Conservation (phyloP, 345 rosid species). For the Linum tenue region DNA sequence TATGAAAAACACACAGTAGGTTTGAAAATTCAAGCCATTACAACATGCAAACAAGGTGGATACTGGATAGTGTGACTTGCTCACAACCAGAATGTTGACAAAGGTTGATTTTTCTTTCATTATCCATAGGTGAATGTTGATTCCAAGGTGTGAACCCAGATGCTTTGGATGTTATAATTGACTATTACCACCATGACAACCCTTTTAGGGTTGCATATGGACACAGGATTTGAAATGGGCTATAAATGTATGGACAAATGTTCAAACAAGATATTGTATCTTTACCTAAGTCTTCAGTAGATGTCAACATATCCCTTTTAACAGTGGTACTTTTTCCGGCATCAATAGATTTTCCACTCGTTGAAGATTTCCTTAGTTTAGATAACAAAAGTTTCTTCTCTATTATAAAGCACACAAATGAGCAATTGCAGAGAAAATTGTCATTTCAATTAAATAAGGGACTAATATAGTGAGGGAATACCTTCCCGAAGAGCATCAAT, state of each 20-base stretch:
- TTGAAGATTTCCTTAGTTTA: conserved; percentile 66
- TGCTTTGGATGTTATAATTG: neutral
- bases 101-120: too few relatives aligned
- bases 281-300: conserved; percentile 82
- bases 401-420: conserved; percentile 22
- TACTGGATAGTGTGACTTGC: too few relatives aligned
- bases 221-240: neutral
- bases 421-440: neutral
- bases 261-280: neutral
- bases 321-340: conserved; percentile 25
- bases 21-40: too few relatives aligned
- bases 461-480: conserved; percentile 11
- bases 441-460: neutral
- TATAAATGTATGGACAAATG: too few relatives aligned
- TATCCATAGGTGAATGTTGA: too few relatives aligned
- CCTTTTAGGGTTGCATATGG: neutral
- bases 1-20: neutral
- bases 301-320: conserved; percentile 60
- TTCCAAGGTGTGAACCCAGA: too few relatives aligned
- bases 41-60: too few relatives aligned
- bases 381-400: conserved; percentile 91
- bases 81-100: too few relatives aligned
- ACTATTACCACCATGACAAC: too few relatives aligned
- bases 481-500: conserved; percentile 93
- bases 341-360: conserved; percentile 42